phyloP scores from a whole-genome alignment of 225 moss, liverwort and hornwort species.

The Bryum argenteum region DNA sequence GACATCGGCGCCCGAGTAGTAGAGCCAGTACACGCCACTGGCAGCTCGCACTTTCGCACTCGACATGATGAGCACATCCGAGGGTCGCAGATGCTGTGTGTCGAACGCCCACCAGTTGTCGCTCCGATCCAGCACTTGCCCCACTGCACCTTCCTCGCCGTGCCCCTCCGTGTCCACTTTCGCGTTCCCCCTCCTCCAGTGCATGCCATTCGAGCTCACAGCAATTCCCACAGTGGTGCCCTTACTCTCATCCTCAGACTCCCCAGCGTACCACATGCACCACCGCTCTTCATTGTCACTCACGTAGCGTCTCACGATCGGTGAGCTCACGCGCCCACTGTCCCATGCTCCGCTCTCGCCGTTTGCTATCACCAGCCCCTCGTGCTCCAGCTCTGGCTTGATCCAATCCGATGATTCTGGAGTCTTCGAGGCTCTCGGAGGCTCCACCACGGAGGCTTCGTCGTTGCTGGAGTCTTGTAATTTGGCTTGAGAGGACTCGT shows the following conservation, averaged over 20 bases:
- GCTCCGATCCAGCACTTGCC: conserved; percentile 53
- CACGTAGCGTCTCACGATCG: conserved; percentile 55
- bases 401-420: conserved; percentile 18
- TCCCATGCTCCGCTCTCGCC: conserved; percentile 50
- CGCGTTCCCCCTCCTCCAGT: conserved; percentile 48
- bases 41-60: conserved; percentile 59
- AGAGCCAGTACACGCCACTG: conserved; percentile 66
- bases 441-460: conserved; percentile 36
- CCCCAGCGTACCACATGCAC: conserved; percentile 66
- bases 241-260: conserved; percentile 28
- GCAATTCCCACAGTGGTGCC: conserved; percentile 55
- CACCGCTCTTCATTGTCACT: conserved; percentile 65
- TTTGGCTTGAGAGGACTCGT: conserved; percentile 34
- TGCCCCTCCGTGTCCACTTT: conserved; percentile 51
- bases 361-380: conserved; percentile 46
- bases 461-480: conserved; percentile 30
- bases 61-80: conserved; percentile 67
- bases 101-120: conserved; percentile 69
- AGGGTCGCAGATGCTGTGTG: conserved; percentile 55
- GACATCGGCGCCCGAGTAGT: conserved; percentile 51
- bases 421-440: conserved; percentile 35
- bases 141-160: conserved; percentile 54
- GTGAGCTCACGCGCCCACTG: conserved; percentile 43
- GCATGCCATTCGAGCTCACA: conserved; percentile 57
- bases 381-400: conserved; percentile 38